A percentile compares a stretch with the other conserved stretches of the same genome.
Conservation (phyloP, 805 yeast genomes). For the Metschnikowia aberdeeniae region DNA sequence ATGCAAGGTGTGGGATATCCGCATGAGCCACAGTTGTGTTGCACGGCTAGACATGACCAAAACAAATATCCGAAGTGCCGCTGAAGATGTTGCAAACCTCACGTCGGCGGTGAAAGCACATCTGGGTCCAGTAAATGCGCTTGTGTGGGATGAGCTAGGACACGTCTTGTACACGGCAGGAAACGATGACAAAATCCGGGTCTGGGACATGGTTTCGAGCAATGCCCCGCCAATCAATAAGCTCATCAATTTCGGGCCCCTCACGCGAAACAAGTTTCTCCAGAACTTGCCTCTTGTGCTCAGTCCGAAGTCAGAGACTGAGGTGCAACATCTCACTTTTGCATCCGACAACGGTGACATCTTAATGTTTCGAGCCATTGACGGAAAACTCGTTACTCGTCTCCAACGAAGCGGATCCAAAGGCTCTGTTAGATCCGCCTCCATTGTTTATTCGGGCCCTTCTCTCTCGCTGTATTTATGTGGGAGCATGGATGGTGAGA, state of each 20-base stretch:
- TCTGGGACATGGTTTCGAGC: slow-evolving; percentile 61
- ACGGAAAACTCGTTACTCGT: slow-evolving; percentile 61
- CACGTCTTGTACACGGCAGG: slow-evolving; percentile 62
- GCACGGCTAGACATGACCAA: slow-evolving; percentile 57
- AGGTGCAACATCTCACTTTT: slow-evolving; percentile 54
- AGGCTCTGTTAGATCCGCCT: slow-evolving; percentile 43
- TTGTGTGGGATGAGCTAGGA: slow-evolving; percentile 71
- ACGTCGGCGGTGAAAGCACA: slow-evolving; percentile 57
- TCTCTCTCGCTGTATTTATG: slow-evolving; percentile 46
- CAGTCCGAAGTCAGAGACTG: slow-evolving; percentile 50
- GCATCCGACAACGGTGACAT: slow-evolving; percentile 78
- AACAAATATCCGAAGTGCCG: slow-evolving; percentile 26
- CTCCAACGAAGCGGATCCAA: slow-evolving; percentile 44
- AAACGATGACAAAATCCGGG: slow-evolving; percentile 71
- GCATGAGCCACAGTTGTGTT: slow-evolving; percentile 63
- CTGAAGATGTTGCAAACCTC: slow-evolving; percentile 22
- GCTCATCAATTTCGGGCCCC: slow-evolving; percentile 72
- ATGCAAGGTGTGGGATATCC: slow-evolving; percentile 79
- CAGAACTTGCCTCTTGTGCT: slow-evolving; percentile 50
- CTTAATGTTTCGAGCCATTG: slow-evolving; percentile 50
- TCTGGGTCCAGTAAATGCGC: slow-evolving; percentile 71
- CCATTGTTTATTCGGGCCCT: slow-evolving; percentile 48
- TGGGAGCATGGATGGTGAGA: slow-evolving; percentile 67
- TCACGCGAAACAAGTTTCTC: slow-evolving; percentile 58
- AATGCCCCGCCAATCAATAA: slow-evolving; percentile 49